Conservation (phyloP, 495 filamentous ascomycete species). For the Terfezia claveryi region DNA sequence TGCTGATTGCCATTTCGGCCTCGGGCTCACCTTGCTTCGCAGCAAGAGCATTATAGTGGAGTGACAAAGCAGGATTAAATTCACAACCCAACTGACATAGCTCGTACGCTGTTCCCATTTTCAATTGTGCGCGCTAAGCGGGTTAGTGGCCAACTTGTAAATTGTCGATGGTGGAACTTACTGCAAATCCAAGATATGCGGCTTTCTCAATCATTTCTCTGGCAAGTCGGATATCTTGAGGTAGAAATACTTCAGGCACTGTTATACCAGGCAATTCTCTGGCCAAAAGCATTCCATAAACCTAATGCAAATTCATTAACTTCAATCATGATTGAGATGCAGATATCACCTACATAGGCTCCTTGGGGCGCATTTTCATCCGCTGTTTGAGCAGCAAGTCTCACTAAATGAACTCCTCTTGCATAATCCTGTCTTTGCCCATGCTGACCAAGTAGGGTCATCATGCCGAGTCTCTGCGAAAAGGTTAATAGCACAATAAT, state of each 20-base stretch:
- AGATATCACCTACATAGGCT: conserved; percentile 42
- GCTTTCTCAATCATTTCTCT: conserved; percentile 87
- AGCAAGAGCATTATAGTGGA: conserved; percentile 91
- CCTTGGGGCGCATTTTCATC: conserved; percentile 97
- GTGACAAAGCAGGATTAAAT: conserved; percentile 72
- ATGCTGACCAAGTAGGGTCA: conserved; percentile 84
- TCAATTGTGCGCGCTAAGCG: conserved; percentile 54
- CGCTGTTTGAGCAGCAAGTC: conserved; percentile 59
- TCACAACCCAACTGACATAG: conserved; percentile 82
- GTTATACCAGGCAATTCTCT: conserved; percentile 72
- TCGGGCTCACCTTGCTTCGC: conserved; percentile 72
- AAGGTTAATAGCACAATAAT: too few relatives aligned
- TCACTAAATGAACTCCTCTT: conserved; percentile 59
- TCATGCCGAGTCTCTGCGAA: conserved; percentile 67
- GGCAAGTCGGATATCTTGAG: conserved; percentile 51
- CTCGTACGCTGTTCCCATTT: conserved; percentile 94
- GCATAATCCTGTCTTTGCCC: conserved; percentile 63
- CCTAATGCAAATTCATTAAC: conserved; percentile 21
- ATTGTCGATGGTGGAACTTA: conserved; percentile 2
- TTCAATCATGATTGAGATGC: background rate
- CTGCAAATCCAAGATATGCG: conserved; percentile 86
- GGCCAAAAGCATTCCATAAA: conserved; percentile 87
- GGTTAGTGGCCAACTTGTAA: too few relatives aligned
- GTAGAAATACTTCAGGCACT: conserved; percentile 51
- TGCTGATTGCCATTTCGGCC: conserved; percentile 88